Percentiles rank a stretch among this genome's conserved stretches.
Conservation (phyloP, 331 rosid genomes). For the Pyrus hybrid region DNA sequence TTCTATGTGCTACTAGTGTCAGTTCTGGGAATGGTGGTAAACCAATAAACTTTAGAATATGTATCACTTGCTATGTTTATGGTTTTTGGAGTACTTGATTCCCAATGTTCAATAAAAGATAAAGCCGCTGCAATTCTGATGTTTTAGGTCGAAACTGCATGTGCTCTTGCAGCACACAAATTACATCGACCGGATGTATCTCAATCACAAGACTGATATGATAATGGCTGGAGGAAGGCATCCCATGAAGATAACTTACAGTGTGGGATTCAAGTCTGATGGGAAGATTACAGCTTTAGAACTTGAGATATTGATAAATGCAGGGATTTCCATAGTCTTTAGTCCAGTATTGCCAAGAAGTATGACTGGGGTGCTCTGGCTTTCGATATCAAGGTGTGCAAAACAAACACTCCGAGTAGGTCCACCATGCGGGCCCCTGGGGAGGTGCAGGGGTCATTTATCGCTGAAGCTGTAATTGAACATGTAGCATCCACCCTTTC, state of each 20-base stretch:
- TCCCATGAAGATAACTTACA: slow-evolving; percentile 81
- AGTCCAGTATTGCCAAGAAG: slow-evolving; percentile 67
- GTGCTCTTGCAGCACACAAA: slow-evolving; percentile 89
- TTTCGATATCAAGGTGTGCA: slow-evolving; percentile 77
- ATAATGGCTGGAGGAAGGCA: slow-evolving; percentile 99
- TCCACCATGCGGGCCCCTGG: too few species aligned
- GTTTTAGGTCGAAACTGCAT: slow-evolving; percentile 65
- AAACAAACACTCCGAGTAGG: too few species aligned
- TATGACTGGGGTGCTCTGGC: slow-evolving; percentile 90
- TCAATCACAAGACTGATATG: slow-evolving; percentile 75
- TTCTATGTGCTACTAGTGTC: too few species aligned
- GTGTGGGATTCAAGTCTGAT: slow-evolving; percentile 69
- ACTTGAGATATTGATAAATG: slow-evolving; percentile 65
- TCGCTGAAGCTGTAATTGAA: too few species aligned
- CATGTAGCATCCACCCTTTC: too few species aligned
- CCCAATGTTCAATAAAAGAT: not conserved
- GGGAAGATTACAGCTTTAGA: slow-evolving; percentile 85
- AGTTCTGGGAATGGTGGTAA: slow-evolving; percentile 6
- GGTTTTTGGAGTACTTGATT: not conserved
- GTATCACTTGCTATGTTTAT: not conserved
- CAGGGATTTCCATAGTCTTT: slow-evolving; percentile 58
- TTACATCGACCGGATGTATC: slow-evolving; percentile 60
- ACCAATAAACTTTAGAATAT: too few species aligned
- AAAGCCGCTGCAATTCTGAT: not conserved
- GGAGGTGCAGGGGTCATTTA: too few species aligned